These are phyloP conservation scores for Trichophyton benhamiae DNA, from an alignment of 2,329 filamentous ascomycete genomes.

Conservation along the genomic window DNA sequence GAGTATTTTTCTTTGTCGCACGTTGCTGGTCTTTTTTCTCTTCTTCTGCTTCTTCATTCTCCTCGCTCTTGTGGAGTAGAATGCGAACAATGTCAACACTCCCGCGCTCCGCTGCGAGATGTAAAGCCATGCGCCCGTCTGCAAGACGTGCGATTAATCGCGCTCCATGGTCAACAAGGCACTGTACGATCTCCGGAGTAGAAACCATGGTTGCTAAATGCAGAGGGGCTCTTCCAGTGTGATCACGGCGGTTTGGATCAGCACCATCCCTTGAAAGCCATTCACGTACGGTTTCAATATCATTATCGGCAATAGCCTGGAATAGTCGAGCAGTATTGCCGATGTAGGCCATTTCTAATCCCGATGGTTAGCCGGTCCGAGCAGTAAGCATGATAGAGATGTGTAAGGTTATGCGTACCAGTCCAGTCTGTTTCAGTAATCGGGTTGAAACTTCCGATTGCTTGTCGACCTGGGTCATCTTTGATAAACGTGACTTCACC, in stretches of 20 bases:
- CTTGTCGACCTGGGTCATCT: constrained; percentile 69
- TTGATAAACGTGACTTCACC: constrained; percentile 62
- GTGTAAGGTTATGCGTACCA: not conserved
- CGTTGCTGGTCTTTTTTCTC: constrained; percentile 7
- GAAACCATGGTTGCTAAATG: constrained; percentile 63
- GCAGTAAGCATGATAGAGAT: not conserved
- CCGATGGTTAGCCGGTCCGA: not conserved
- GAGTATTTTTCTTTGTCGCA: not conserved
- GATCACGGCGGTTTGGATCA: constrained; percentile 62
- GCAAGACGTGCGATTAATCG: constrained; percentile 62
- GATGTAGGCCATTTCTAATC: constrained; percentile 63
- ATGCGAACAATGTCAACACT: constrained; percentile 56
- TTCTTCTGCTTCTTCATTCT: constrained; percentile 44
- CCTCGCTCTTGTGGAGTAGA: constrained; percentile 43
- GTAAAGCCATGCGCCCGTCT: constrained; percentile 71
- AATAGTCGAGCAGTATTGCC: constrained; percentile 66
- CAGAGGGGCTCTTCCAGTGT: constrained; percentile 65
- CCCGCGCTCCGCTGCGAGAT: constrained; percentile 63
- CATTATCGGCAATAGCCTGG: constrained; percentile 65
- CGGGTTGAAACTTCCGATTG: constrained; percentile 63
- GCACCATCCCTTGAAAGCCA: constrained; percentile 58
- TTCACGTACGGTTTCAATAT: constrained; percentile 56
- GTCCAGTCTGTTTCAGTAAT: constrained; percentile 76
- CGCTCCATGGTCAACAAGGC: constrained; percentile 58
- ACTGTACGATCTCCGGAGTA: constrained; percentile 56